phyloP scores from a whole-genome alignment of 805 yeast genomes.

The Schwanniomyces occidentalis region DNA sequence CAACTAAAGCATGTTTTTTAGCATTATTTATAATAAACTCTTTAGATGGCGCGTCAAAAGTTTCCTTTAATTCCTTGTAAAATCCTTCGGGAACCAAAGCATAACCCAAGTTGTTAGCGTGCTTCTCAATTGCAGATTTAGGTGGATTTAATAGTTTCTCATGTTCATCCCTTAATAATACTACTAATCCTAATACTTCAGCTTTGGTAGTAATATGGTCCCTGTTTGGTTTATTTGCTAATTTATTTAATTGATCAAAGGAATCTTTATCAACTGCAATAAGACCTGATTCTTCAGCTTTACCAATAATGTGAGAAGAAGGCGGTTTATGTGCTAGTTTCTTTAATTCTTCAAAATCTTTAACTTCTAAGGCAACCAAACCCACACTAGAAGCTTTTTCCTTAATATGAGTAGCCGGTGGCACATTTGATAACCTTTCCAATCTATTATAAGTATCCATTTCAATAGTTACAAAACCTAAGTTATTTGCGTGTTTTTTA shows the following conservation, averaged over 20 bases:
- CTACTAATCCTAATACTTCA: constrained; percentile 14
- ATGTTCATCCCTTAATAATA: constrained; percentile 17
- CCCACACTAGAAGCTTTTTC: constrained; percentile 14
- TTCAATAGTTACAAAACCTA: constrained; percentile 9
- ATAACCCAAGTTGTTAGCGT: constrained; percentile 10
- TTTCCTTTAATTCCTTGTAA: constrained; percentile 12
- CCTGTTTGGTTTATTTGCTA: constrained; percentile 23
- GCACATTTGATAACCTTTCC: constrained; percentile 28
- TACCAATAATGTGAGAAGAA: constrained; percentile 17
- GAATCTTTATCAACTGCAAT: constrained; percentile 13
- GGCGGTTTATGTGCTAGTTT: constrained; percentile 23
- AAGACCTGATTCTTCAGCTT: constrained; percentile 17
- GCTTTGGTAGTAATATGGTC: constrained; percentile 23
- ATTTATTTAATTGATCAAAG: constrained; percentile 22
- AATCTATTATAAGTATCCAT: constrained; percentile 8
- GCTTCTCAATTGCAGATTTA: constrained; percentile 1
- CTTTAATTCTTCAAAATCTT: constrained; percentile 23
- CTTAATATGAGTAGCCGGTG: constrained; percentile 19
- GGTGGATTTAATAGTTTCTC: constrained; percentile 3
- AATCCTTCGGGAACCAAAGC: constrained; percentile 4
- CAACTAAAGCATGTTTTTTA: constrained; percentile 11
- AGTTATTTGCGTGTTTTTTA: constrained; percentile 7
- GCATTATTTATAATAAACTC: constrained; percentile 16
- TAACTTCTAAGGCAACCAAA: constrained; percentile 11
- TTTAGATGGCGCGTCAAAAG: constrained; percentile 32